A percentile compares a stretch with the other conserved stretches of the same genome.
Conservation (phyloP, 257 asterid genomes). For the Pogostemon cablin region DNA sequence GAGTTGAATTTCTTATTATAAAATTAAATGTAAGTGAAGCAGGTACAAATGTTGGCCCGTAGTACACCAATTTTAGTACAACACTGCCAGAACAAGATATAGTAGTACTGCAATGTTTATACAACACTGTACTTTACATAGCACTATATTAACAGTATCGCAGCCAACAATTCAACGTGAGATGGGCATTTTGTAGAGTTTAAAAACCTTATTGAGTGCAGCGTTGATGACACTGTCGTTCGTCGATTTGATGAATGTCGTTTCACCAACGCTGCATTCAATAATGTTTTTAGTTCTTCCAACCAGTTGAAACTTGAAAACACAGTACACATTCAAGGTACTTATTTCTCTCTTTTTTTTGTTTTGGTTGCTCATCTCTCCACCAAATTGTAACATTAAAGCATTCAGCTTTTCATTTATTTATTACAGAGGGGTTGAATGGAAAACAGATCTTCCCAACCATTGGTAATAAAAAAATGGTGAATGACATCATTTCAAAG, state of each 20-base stretch:
- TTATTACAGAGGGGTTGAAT: not conserved
- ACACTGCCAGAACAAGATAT: not conserved
- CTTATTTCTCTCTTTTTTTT: not conserved
- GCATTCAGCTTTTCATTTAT: not conserved
- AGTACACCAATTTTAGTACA: conserved; percentile 38
- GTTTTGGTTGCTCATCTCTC: not conserved
- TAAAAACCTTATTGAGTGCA: conserved; percentile 81
- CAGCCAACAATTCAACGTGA: not conserved
- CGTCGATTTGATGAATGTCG: not conserved
- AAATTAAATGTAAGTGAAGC: conserved; percentile 25
- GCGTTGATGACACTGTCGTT: conserved; percentile 62
- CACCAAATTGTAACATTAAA: not conserved
- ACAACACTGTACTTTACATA: conserved; percentile 36
- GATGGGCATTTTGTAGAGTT: conserved; percentile 27
- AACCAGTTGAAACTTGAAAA: conserved; percentile 16
- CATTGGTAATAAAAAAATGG: not conserved
- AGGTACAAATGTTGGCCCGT: conserved; percentile 28
- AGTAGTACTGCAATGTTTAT: conserved; percentile 43
- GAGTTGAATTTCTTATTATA: conserved; percentile 20
- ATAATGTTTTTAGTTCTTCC: conserved; percentile 49
- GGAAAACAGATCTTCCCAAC: conserved; percentile 22
- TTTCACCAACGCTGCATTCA: conserved; percentile 55
- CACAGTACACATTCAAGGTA: conserved; percentile 16
- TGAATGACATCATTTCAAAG: conserved; percentile 10
- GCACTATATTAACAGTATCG: conserved; percentile 21